Conservation (phyloP, 495 filamentous ascomycete species). For the Podospora didyma region DNA sequence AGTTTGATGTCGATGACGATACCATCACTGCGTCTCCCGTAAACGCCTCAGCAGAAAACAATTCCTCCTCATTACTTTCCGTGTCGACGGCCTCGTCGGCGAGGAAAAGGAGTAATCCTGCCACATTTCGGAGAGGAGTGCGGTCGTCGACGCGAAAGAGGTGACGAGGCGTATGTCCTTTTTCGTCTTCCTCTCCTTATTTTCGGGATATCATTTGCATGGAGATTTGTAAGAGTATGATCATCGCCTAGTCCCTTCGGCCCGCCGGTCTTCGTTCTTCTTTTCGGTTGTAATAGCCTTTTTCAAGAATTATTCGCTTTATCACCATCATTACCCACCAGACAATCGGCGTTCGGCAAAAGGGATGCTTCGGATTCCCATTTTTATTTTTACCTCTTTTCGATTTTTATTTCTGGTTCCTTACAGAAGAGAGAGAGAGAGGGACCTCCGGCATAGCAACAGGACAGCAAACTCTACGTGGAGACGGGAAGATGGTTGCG, state of each 20-base stretch:
- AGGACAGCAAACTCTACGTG: too few species aligned
- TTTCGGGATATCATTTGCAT: too few species aligned
- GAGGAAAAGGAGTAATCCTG: slow-evolving; percentile 23
- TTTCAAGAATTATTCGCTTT: slow-evolving; percentile 1
- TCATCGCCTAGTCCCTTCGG: too few species aligned
- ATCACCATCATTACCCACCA: too few species aligned
- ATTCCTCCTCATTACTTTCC: neutral
- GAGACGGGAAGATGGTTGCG: too few species aligned
- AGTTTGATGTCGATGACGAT: slow-evolving; percentile 39
- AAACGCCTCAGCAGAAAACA: slow-evolving; percentile 14
- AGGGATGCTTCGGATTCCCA: too few species aligned
- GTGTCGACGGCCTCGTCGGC: slow-evolving; percentile 6
- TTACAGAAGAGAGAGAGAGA: neutral
- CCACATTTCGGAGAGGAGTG: slow-evolving; percentile 26
- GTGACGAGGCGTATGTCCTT: slow-evolving; percentile 8
- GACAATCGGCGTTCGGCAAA: too few species aligned
- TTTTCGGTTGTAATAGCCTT: neutral
- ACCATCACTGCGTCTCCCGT: slow-evolving; percentile 40
- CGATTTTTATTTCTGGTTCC: slow-evolving; percentile 12
- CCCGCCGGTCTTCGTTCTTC: too few species aligned
- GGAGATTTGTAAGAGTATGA: too few species aligned
- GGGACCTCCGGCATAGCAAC: too few species aligned
- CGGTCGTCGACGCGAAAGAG: slow-evolving; percentile 19
- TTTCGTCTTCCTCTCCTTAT: neutral
- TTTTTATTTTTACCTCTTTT: slow-evolving; percentile 15